A percentile compares a stretch with the other conserved stretches of the same genome.
Evolutionary conservation across 2,329 filamentous ascomycete species (phyloP).

Genomic region (Arthrocladium fulminans): DNA sequence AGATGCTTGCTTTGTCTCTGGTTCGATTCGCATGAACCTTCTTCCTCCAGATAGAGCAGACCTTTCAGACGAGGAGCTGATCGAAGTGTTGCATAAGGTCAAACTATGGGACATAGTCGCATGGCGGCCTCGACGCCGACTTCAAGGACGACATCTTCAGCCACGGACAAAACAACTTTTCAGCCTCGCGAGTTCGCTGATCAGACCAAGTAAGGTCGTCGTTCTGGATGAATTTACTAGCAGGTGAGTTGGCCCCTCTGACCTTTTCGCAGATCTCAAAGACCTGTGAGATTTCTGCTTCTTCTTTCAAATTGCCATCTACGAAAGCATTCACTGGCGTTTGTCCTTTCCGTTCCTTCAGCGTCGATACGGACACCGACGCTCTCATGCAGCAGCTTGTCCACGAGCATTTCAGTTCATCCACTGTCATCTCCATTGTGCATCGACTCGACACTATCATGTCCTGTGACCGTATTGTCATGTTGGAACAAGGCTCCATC

Average conservation of each 20-base stretch:
- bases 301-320: too few relatives aligned
- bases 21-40: not conserved
- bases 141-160: not conserved
- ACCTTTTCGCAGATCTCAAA: too few relatives aligned
- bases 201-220: not conserved
- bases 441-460: constrained; percentile 44
- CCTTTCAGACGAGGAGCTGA: not conserved
- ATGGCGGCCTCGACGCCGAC: not conserved
- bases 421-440: constrained; percentile 33
- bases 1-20: not conserved
- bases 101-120: not conserved
- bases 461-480: constrained; percentile 44
- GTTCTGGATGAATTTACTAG: not conserved
- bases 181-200: not conserved
- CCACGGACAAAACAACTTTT: not conserved
- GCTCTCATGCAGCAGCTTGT: constrained; percentile 10
- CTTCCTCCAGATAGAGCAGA: not conserved
- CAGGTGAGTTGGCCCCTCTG: not conserved
- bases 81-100: not conserved
- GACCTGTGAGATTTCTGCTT: too few relatives aligned
- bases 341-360: too few relatives aligned
- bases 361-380: too few relatives aligned
- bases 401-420: constrained; percentile 10
- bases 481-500: constrained; percentile 43
- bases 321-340: too few relatives aligned